Evolutionary conservation across 1,284 basidiomycete genomes (phyloP), one percentile per base, ranked within the genome.

Genomic region (Sporisorium scitamineum): DNA sequence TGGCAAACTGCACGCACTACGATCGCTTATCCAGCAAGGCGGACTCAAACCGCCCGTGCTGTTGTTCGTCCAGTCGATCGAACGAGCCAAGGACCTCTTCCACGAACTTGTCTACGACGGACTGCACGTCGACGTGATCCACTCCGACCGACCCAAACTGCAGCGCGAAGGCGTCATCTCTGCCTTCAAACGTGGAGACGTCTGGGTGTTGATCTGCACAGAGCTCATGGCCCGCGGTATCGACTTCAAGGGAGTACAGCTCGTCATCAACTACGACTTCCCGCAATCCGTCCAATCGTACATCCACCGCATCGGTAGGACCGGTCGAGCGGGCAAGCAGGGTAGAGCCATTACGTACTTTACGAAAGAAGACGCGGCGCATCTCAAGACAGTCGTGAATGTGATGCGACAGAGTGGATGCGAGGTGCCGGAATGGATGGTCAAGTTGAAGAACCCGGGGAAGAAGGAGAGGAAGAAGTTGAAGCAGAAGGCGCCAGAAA

Each of bases 291-390:
- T 96, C 2, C 94, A 97, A 85, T 94, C 92, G 80, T 99, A 99
- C 83, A 90, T 99, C 34, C 96, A 99, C 86, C 90, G 96, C 27
- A 97, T 99, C 65, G 96, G 93, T 89, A 92, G 97, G 65, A 98
- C 96, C 1, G 96, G 96, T 20, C 90, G 96, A 64, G 95, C 95
- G 18, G 96, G 95, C 1, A 89, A 92, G 53, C 91, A 93, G 78
- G 96, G 96, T 10, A 92, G 92, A 84, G 95, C 96, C 0, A 90
- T 96, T 55, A 99, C 96, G 1, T 98, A 94, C 86, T 98, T 97
- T 87, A 97, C 94, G 3, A 90, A 94, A 79, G 93, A 95, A 67
- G 96, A 99, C 85, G 93, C 91, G 0, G 92, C 93, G 1, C 94
- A 92, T 86, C 88, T 98, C 47, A 95, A 96, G 87, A 91, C 93